Base-by-base conservation (phyloP, 257 asterid species). In the Nicotiana knightiana region DNA sequence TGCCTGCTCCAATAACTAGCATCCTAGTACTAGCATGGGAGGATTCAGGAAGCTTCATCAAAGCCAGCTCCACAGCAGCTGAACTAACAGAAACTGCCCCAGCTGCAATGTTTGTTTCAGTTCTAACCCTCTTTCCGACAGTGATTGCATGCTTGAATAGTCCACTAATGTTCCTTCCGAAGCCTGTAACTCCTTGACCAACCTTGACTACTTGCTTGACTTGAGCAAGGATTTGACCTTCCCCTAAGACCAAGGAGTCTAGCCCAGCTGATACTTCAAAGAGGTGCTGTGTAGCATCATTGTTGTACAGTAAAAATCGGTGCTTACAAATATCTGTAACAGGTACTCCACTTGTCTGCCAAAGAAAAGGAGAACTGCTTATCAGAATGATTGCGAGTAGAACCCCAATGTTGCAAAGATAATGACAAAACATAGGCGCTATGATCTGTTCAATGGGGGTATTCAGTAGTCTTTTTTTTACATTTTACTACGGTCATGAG, bases 1-100 rank as follows among this genome's bases (percentile, higher is more conserved):
- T 93, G 55, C 99, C 99, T 6, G 99, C 98, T 73, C 99, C 99
- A 76, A 95, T 86, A 11, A 95, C 90, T 64, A 95, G 70, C 94
- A 92, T 90, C 76, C 97, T 89, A 13, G 97, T 93, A 48, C 89
- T 85, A 66, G 90, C 82, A 5, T 93, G 96, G 57, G 93, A 90
- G 68, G 90, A 80, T 58, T 90, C 90, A 0, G 99, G 99, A 84
- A 95, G 89, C 90, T 95, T 95, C 98, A 92, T 91, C 70, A 93
- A 67, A 73, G 99, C 98, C 87, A 95, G 83, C 81, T 95, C 99
- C 15, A 95, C 99, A 39, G 99, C 96, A 77, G 99, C 98, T 24
- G 99, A 95, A 85, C 99, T 95, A 26, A 95, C 98, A 30, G 99
- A 95, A 30, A 95, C 99, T 8, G 99, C 97, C 30, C 99, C 99